Evolutionary conservation across 371 early-diverging fungal species (phyloP), one percentile per base, ranked within the genome.

Genomic region (Mucor lusitanicus): DNA sequence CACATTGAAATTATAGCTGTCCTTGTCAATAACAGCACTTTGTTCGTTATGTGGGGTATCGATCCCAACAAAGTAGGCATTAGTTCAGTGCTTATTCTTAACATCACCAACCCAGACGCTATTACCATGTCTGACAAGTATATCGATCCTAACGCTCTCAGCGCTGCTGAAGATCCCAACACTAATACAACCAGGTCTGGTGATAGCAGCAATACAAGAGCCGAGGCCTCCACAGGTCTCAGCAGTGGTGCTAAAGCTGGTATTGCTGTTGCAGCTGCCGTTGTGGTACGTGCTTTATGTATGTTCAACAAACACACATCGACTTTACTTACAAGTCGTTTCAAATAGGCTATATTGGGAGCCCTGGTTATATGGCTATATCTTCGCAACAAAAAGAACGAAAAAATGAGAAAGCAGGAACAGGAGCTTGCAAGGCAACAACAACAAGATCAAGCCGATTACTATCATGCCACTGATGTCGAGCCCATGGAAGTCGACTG

Each of bases 11-110:
- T n/a, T 27, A 17, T 54, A 54, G 63, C 63, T 53, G 63, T 62
- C 0, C 12, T 53, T 17, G 50, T 50, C 3, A 39, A 35, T 1
- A 53, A 62, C 21, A 48, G 53, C 13, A 62, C 63, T 6, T 3
- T 62, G 6, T 35, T 53, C 17, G n/a, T 62, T 0, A 35, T 62
- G 25, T 62, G 63, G 63, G 63, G 63, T 25, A n/a, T 37, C 23
- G 50, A 62, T 35, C 15, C 53, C 3, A 62, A 53, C 23, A 32
- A 35, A 37, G 53, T 11, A 1, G 54, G 63, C 17, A 23, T 8
- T 39, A 35, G 23, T 37, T 35, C 35, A 13, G 21, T 62, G 12
- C 25, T 62, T 23, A 25, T 53, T 21, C 25, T 62, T 7, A 62
- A 62, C 21, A 17, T 23, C 6, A 53, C 63, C 13, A 50, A 50